Base-by-base conservation (phyloP, 768 basidiomycete species). In the Hygrophorus pudorinus region DNA sequence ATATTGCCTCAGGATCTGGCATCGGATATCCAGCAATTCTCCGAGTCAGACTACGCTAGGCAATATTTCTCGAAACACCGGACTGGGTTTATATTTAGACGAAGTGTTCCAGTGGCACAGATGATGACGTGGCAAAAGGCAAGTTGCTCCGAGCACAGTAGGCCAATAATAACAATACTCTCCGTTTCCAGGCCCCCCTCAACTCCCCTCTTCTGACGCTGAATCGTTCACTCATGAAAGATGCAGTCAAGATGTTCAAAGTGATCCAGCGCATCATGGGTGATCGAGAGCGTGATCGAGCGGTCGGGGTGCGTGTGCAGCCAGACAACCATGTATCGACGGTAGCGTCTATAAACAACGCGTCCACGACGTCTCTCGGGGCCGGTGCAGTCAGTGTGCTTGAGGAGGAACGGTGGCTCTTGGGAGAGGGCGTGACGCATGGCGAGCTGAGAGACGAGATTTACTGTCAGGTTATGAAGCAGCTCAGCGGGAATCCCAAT, bases 111-210 rank as follows among this genome's bases (percentile, higher is more conserved):
- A 1, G 76, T 94, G 3, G 79, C 73, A 17, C 81, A 88, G 56
- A 75, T 94, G 65, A 91, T 96, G 86, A 72, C 77, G 38, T 94
- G 90, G 88, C 92, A 94, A 60, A 88, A 84, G 72, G 81, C 77
- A 38, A 21, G 14, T 14, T 24, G 45, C 37, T 11, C 32, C 18
- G 35, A 12, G 47, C 36, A 21, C 43, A 31, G 28, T 6, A 34
- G 43, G 34, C 16, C 5, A n/a, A 34, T 31, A 28, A 24, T 24
- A 12, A 27, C 32, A 38, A 46, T 46, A n/a, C 14, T 47, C 33
- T 32, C 36, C 16, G 35, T 44, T 32, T 30, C 41, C 42, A 84
- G 76, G 55, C 71, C 1, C 79, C 85, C 6, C 67, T 97, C 37
- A 65, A 71, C 2, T 74, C 81, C 0, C 90, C 92, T 2, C 66